Conservation (phyloP, 257 asterid species). For the Solanum medicagineum region DNA sequence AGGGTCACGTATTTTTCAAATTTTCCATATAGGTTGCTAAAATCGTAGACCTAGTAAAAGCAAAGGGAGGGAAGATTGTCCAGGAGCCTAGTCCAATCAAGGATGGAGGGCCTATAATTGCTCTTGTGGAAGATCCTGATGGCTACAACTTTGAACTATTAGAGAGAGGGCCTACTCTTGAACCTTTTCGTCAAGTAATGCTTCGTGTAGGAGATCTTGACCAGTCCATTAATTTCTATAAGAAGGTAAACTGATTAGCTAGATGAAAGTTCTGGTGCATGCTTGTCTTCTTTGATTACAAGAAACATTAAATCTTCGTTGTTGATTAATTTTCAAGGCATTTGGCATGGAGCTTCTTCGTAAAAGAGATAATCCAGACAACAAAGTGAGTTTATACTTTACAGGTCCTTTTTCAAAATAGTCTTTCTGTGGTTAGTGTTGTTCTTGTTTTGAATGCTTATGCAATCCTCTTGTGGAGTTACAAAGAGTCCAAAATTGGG, state of each 20-base stretch:
- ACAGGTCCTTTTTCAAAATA: neutral
- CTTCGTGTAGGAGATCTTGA: slow-evolving; percentile 47
- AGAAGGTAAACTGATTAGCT: slow-evolving; percentile 13
- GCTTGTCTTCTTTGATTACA: neutral
- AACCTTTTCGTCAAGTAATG: slow-evolving; percentile 38
- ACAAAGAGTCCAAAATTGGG: neutral
- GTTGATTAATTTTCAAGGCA: slow-evolving; percentile 17
- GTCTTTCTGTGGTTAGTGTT: neutral
- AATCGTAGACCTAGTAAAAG: slow-evolving; percentile 23
- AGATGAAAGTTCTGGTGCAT: neutral
- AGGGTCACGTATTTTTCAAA: neutral
- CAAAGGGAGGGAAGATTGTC: slow-evolving; percentile 24
- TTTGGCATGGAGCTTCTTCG: slow-evolving; percentile 41
- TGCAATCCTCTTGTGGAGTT: neutral
- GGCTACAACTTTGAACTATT: slow-evolving; percentile 35
- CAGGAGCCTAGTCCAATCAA: slow-evolving; percentile 14
- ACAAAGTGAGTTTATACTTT: slow-evolving; percentile 17
- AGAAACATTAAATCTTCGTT: neutral
- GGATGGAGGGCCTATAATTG: slow-evolving; percentile 12
- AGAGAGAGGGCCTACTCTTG: slow-evolving; percentile 20
- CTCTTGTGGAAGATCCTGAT: slow-evolving; percentile 33
- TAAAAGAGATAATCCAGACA: slow-evolving; percentile 25
- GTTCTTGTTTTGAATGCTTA: neutral
- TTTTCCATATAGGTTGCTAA: slow-evolving; percentile 21
- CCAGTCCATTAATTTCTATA: slow-evolving; percentile 33